Evolutionary conservation across 2,329 filamentous ascomycete genomes (phyloP).

Genomic region (Paecilomyces niveus): DNA sequence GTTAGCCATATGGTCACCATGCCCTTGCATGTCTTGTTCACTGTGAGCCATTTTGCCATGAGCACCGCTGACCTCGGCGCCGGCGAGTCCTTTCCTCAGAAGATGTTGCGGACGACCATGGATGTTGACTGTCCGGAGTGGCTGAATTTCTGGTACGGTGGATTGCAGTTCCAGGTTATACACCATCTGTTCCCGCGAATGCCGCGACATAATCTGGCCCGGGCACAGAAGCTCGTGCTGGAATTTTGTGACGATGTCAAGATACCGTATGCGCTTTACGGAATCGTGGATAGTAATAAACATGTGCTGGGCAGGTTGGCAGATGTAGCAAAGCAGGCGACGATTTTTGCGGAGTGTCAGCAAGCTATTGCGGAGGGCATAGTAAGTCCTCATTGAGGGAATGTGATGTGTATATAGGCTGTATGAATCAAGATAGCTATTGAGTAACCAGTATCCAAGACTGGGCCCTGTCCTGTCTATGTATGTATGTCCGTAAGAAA

Average conservation of each 20-base stretch:
- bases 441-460: neutral
- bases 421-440: neutral
- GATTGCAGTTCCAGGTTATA: slow-evolving; percentile 81
- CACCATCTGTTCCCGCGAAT: slow-evolving; percentile 81
- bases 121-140: slow-evolving; percentile 81
- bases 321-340: slow-evolving; percentile 73
- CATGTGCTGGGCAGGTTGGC: slow-evolving; percentile 68
- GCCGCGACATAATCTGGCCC: slow-evolving; percentile 74
- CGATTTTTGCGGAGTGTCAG: slow-evolving; percentile 69
- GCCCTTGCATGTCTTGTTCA: slow-evolving; percentile 82
- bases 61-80: slow-evolving; percentile 79
- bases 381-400: neutral
- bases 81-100: slow-evolving; percentile 79
- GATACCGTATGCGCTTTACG: slow-evolving; percentile 79
- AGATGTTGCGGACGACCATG: slow-evolving; percentile 90
- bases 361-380: slow-evolving; percentile 23
- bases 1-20: slow-evolving; percentile 74
- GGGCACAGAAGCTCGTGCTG: slow-evolving; percentile 66
- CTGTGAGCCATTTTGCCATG: slow-evolving; percentile 89
- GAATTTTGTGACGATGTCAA: slow-evolving; percentile 76
- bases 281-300: slow-evolving; percentile 76
- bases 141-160: slow-evolving; percentile 85
- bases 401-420: neutral
- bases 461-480: neutral
- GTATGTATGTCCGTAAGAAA: neutral